A percentile compares a stretch with the other conserved stretches of the same genome.
These are phyloP conservation scores for Oldenlandia corymbosa DNA, from an alignment of 257 asterid species.

Conservation along the genomic window DNA sequence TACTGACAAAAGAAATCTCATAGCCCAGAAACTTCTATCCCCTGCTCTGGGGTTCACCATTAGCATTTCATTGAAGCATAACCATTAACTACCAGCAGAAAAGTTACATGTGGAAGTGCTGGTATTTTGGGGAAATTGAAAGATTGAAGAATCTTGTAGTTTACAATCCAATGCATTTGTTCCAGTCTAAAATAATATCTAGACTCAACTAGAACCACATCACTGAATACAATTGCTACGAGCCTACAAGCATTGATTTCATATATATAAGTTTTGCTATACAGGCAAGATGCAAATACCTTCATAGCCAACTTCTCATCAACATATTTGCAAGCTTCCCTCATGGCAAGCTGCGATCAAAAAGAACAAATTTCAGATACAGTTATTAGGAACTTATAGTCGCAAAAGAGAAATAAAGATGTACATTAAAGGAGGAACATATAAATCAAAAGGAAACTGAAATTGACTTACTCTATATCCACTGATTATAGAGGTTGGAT, in stretches of 20 bases:
- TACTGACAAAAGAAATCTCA: not conserved
- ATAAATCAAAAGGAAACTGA: not conserved
- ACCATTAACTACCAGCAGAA: not conserved
- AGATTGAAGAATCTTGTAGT: no score
- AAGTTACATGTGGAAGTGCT: not conserved
- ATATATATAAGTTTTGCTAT: not conserved
- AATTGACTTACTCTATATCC: conserved; percentile 69
- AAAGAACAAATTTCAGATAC: conserved; percentile 7
- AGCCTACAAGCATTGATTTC: not conserved
- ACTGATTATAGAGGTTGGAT: conserved; percentile 93
- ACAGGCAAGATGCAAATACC: conserved; percentile 33
- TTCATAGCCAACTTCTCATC: conserved; percentile 81
- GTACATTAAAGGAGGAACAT: no score
- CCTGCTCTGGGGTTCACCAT: not conserved
- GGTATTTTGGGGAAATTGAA: not conserved
- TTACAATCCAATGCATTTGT: no score
- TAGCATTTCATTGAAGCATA: not conserved
- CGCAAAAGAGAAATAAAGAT: no score
- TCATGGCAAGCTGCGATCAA: conserved; percentile 83
- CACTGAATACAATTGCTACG: not conserved
- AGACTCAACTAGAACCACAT: not conserved
- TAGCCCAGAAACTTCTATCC: no score
- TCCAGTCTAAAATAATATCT: not conserved
- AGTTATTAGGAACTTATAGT: not conserved
- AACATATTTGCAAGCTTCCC: conserved; percentile 98